Evolutionary conservation across 164 flowering plant genomes (phyloP), one percentile per base, ranked within the genome.

Genomic region (Nelumbo lutea): DNA sequence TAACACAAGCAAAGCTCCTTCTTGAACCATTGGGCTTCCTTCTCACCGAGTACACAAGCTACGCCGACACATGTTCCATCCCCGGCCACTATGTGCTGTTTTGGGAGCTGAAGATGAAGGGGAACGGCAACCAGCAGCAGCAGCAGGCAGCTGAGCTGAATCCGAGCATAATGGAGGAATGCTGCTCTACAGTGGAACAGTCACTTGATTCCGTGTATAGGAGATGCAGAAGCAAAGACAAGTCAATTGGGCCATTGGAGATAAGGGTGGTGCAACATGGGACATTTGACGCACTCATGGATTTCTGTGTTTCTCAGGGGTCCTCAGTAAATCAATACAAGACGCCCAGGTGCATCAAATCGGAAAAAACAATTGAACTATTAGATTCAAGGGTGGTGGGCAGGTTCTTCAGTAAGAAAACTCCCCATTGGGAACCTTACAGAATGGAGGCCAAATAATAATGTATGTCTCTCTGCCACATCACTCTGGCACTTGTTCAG

Each of bases 301-400:
- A 83, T 48, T 78, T 67, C 27, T 75, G 64, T 41, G 73, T 83
- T 4, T 71, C 79, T 1, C 79, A 69, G 47, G 86, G 86, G 10
- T 75, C 84, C 3, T 81, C 86, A 1, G 73, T 79, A 6, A 81
- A 75, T 55, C 86, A 83, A 61, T 83, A 83, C 72, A 83, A 83
- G 77, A 75, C 83, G 1, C 85, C 85, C 5, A 74, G 84, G 60
- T 83, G 86, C 68, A 74, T 83, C 65, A 82, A 72, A 64, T 78
- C 83, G 1, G 74, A 62, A 14, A 70, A 67, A 60, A 75, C 78
- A 39, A 53, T 78, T 0, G 44, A 64, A 61, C 44, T 82, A 15
- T 64, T 82, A 60, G 68, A 82, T 58, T 72, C 79, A 1, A 78
- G 74, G 45, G 78, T 74, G 40, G 70, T 74, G 43, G 79, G 74